phyloP scores from a whole-genome alignment of 1,284 basidiomycete genomes.

The Irpex sp. region DNA sequence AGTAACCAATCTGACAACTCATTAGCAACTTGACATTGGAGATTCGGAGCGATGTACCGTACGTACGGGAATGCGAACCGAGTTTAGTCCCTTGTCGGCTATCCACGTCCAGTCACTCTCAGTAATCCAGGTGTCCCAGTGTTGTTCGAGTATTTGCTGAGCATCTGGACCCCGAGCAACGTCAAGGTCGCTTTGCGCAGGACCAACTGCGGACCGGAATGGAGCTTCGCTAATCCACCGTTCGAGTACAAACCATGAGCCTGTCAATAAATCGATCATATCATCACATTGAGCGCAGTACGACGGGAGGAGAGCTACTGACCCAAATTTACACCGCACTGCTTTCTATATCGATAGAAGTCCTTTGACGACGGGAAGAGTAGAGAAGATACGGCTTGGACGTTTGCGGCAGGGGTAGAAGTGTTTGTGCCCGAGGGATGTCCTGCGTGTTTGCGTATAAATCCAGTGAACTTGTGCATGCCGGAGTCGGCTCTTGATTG shows the following conservation, averaged over 20 bases:
- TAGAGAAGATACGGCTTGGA: neutral
- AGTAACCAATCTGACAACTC: conserved; percentile 65
- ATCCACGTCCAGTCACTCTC: conserved; percentile 76
- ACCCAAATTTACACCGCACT: conserved; percentile 84
- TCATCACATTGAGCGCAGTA: neutral
- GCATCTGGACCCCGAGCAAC: conserved; percentile 63
- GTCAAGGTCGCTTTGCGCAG: conserved; percentile 74
- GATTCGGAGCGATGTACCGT: neutral
- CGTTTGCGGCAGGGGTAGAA: neutral
- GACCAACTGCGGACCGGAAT: conserved; percentile 48
- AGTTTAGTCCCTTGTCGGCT: conserved; percentile 71
- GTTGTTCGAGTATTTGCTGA: conserved; percentile 62
- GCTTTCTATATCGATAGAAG: conserved; percentile 68
- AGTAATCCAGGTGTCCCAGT: conserved; percentile 82
- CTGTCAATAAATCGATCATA: conserved; percentile 29
- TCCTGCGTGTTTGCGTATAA: neutral
- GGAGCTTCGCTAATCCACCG: conserved; percentile 65
- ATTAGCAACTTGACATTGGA: neutral
- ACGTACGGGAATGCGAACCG: conserved; percentile 79
- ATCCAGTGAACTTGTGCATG: neutral
- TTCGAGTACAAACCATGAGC: conserved; percentile 78
- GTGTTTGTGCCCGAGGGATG: neutral
- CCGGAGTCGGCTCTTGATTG: neutral
- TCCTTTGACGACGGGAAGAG: conserved; percentile 28
- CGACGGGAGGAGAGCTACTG: conserved; percentile 17